Evolutionary conservation across 164 flowering plant genomes (phyloP), one percentile per base, ranked within the genome.

Genomic region (Umbilicus rupestris): DNA sequence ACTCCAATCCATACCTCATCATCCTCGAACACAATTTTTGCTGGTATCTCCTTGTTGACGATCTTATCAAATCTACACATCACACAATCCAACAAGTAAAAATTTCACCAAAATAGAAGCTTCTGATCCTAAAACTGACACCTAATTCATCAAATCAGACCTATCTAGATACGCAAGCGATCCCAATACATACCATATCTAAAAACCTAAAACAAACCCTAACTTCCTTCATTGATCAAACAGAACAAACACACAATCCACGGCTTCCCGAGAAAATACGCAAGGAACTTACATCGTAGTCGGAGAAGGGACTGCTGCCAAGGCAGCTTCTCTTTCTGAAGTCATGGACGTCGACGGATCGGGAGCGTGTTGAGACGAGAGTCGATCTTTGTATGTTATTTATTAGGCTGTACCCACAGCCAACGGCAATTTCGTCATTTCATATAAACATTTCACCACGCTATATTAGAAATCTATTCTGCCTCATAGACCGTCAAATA

Each of bases 51-150:
- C 75, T 85, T 85, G 63, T 77, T 85, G 42, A 85, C 77, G 66
- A 85, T 85, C 68, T 83, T 85, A 77, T 85, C 89, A 72, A 85
- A 85, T 79, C 89, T 85, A 87, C 73, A 77, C 6, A 50, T 11
- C 4, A 26, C 19, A 39, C 26, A 59, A 8, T 29, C 0, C 6
- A 39, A 58, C n/a, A n/a, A n/a, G n/a, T n/a, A n/a, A n/a, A n/a
- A n/a, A n/a, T n/a, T n/a, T n/a, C n/a, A n/a, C n/a, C n/a, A 26
- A 33, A 11, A 42, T 42, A 11, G 12, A 11, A 42, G 2, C 2
- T 1, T 42, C 45, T 8, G 14, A 1, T 42, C 14, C 45, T 8
- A 16, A 16, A 14, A 1, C 20, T 8, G 39, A 17, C 17, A 1
- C 10, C 3, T 49, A 19, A 26, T 62, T n/a, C 37, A 22, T 17